These are phyloP conservation scores for Euphorbia neoarborescens DNA, from an alignment of 441 rosid genomes.

Conservation along the genomic window DNA sequence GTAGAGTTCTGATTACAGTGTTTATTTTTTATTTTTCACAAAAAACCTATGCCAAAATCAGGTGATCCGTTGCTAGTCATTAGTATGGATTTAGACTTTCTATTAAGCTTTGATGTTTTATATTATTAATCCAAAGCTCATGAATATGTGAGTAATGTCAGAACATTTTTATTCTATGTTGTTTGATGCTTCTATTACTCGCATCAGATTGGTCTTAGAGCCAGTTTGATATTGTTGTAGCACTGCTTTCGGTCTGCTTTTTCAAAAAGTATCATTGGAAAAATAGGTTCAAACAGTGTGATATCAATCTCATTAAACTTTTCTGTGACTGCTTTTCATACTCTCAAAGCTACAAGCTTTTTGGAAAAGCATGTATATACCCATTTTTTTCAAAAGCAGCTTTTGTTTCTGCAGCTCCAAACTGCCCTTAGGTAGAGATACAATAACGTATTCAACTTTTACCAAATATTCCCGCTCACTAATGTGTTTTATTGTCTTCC, in stretches of 20 bases:
- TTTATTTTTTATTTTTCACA: neutral
- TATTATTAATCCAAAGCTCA: neutral
- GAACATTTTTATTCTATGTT: neutral
- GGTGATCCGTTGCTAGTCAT: neutral
- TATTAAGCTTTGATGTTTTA: neutral
- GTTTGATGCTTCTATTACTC: neutral
- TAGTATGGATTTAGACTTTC: neutral
- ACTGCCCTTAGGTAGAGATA: neutral
- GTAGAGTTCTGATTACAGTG: neutral
- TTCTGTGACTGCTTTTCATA: too few relatives aligned
- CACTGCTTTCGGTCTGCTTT: too few relatives aligned
- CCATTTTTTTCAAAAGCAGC: too few relatives aligned
- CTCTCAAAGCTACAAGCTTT: too few relatives aligned
- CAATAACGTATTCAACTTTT: neutral
- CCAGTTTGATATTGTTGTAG: too few relatives aligned
- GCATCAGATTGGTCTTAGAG: too few relatives aligned
- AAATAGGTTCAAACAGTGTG: too few relatives aligned
- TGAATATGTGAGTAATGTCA: neutral
- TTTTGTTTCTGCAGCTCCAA: neutral
- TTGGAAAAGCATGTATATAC: too few relatives aligned
- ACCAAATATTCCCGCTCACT: neutral
- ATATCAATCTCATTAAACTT: too few relatives aligned
- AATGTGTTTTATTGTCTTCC: slow-evolving; percentile 9
- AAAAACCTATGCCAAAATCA: neutral
- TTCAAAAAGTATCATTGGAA: too few relatives aligned